Evolutionary conservation across 2,329 filamentous ascomycete genomes (phyloP).

Genomic region (Knufia fluminis): DNA sequence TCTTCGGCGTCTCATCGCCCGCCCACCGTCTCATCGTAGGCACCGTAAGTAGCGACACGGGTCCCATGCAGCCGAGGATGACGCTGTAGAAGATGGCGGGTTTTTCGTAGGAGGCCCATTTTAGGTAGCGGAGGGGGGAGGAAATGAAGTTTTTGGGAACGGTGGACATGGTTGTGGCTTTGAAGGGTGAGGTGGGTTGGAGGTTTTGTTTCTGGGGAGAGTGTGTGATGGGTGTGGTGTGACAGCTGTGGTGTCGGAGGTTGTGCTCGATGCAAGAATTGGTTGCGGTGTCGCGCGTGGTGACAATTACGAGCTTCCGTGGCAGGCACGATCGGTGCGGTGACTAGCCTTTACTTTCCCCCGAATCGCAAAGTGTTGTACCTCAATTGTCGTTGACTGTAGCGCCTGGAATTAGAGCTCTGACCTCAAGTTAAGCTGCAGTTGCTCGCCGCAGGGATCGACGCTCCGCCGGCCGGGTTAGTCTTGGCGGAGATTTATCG

Average conservation of each 20-base stretch:
- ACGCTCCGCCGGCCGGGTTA: not conserved
- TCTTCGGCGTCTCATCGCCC: constrained; percentile 63
- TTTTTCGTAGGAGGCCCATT: constrained; percentile 79
- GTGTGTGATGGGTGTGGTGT: not conserved
- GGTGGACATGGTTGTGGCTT: constrained; percentile 36
- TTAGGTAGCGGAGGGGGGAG: constrained; percentile 71
- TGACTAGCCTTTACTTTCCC: too few relatives aligned
- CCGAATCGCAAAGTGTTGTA: too few relatives aligned
- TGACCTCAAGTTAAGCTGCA: not conserved
- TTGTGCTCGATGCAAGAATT: too few relatives aligned
- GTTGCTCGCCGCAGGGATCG: not conserved
- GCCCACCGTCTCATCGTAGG: constrained; percentile 64
- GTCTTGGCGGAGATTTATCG: constrained; percentile 3
- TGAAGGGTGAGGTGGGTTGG: not conserved
- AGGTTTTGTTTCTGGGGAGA: not conserved
- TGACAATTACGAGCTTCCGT: too few relatives aligned
- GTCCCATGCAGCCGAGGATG: constrained; percentile 63
- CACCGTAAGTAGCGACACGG: constrained; percentile 58
- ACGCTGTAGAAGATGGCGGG: constrained; percentile 88
- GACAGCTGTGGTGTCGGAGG: too few relatives aligned
- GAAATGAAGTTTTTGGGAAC: constrained; percentile 66
- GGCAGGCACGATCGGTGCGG: too few relatives aligned
- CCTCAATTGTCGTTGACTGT: too few relatives aligned
- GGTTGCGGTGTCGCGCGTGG: too few relatives aligned
- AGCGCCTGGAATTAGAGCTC: not conserved